Conservation (phyloP, 805 yeast species). For the Barnettozyma sp. region DNA sequence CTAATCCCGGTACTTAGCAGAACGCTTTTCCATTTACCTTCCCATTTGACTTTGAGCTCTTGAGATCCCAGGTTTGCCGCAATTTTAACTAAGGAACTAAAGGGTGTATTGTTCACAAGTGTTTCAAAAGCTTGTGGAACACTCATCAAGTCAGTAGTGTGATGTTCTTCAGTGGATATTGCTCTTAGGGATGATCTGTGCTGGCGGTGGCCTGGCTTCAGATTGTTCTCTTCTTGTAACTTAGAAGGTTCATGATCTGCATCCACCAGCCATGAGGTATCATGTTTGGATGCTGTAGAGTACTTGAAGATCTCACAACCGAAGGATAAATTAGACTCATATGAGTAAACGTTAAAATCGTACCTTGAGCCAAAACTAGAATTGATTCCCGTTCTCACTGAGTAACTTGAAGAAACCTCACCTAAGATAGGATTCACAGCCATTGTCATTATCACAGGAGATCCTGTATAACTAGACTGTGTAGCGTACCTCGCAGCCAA, state of each 20-base stretch:
- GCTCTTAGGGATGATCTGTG: constrained; percentile 14
- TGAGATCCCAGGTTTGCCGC: constrained; percentile 63
- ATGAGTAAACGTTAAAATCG: constrained; percentile 86
- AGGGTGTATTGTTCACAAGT: constrained; percentile 45
- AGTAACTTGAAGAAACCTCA: constrained; percentile 78
- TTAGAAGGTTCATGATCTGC: too few relatives aligned
- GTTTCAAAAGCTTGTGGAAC: constrained; percentile 46
- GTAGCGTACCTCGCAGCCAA: constrained; percentile 82
- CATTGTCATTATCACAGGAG: constrained; percentile 82
- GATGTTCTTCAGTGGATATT: constrained; percentile 27
- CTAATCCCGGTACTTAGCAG: constrained; percentile 69
- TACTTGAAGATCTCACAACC: constrained; percentile 81
- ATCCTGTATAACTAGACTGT: constrained; percentile 77
- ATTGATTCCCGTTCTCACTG: constrained; percentile 69
- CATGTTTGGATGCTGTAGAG: too few relatives aligned
- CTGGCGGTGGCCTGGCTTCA: too few relatives aligned
- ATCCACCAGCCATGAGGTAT: too few relatives aligned
- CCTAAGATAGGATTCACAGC: constrained; percentile 89
- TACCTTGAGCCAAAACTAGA: constrained; percentile 79
- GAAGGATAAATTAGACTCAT: constrained; percentile 75
- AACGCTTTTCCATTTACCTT: constrained; percentile 77
- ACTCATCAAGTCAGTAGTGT: constrained; percentile 28
- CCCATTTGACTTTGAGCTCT: constrained; percentile 70
- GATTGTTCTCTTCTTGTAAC: too few relatives aligned
- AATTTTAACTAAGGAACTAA: constrained; percentile 65